Conservation (phyloP, 2,329 filamentous ascomycete species). For the Gremmenia infestans region DNA sequence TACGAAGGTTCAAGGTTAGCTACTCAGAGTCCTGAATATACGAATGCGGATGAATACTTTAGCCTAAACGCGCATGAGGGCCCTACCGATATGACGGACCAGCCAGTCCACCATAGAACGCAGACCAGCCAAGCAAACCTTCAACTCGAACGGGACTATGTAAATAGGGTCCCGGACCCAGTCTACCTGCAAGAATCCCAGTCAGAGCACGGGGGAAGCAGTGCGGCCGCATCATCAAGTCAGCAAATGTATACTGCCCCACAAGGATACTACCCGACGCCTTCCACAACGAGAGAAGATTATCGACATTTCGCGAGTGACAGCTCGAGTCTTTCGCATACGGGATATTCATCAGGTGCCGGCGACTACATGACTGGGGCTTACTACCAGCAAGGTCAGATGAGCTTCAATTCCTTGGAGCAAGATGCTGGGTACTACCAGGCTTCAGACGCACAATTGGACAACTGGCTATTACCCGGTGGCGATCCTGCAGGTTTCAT, state of each 20-base stretch:
- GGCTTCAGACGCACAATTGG: constrained; percentile 3
- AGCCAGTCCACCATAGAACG: neutral
- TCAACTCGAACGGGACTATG: neutral
- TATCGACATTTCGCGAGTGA: constrained; percentile 10
- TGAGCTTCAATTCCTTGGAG: constrained; percentile 9
- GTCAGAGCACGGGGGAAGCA: constrained; percentile 2
- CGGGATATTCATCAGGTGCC: constrained; percentile 1
- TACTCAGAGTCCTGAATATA: neutral
- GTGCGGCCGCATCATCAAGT: constrained; percentile 5
- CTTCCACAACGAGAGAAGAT: constrained; percentile 9
- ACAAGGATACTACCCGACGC: constrained; percentile 6
- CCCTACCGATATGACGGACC: constrained; percentile 9
- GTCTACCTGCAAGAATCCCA: constrained; percentile 11
- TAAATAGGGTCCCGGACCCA: constrained; percentile 1
- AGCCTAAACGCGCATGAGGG: constrained; percentile 11
- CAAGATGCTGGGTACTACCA: constrained; percentile 13
- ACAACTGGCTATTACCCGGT: constrained; percentile 12
- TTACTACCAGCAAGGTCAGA: constrained; percentile 13
- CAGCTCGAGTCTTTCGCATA: constrained; percentile 2
- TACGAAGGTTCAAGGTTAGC: constrained; percentile 20
- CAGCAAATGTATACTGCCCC: constrained; percentile 8
- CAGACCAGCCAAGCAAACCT: constrained; percentile 2
- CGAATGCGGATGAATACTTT: constrained; percentile 7
- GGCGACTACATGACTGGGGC: constrained; percentile 6
- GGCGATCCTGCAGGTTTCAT: constrained; percentile 17